Evolutionary conservation across 768 basidiomycete genomes (phyloP), one percentile per base, ranked within the genome.

Genomic region (Cystobasidium tubakii): DNA sequence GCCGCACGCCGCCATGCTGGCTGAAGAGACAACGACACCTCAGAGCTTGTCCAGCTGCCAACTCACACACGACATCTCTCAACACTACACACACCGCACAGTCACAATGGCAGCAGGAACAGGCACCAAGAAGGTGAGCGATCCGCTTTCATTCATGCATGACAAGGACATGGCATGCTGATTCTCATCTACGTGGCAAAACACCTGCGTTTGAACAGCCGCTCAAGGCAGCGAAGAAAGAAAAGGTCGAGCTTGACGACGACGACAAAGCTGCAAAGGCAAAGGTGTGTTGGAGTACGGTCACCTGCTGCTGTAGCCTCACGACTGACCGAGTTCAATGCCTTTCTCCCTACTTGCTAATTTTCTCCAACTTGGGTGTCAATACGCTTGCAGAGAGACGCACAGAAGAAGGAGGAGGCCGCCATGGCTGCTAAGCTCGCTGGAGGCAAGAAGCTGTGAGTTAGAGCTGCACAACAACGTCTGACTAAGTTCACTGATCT

Each of bases 251-350:
- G 27, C 33, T 55, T 27, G 69, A 71, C 44, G 69, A 71, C 33
- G 69, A 71, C n/a, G 69, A 71, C 69, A 71, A 60, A 44, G 69
- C 69, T 3, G 21, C 21, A n/a, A 55, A 60, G 43, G 21, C 39
- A 10, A 71, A 71, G 69, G 66, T 67, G 66, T 27, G 63, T 23
- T 36, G 3, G 15, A 1, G 25, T 39, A 2, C 23, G 29, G 2
- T 65, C 13, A 6, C 10, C 4, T 39, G 63, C 39, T 12, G 29
- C 31, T 9, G 23, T 12, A 27, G 63, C 4, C 9, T 12, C 43
- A 17, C 63, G 10, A 36, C 29, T 65, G 57, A 50, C 57, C 9
- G 27, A 31, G 13, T 10, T 6, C 27, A 7, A 6, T 54, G 6
- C 17, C 29, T 60, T 9, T 25, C 33, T 25, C 6, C 21, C 57